Evolutionary conservation across 306 rosid genomes (phyloP), one percentile per base, ranked within the genome.

Genomic region (Argentina anserina): DNA sequence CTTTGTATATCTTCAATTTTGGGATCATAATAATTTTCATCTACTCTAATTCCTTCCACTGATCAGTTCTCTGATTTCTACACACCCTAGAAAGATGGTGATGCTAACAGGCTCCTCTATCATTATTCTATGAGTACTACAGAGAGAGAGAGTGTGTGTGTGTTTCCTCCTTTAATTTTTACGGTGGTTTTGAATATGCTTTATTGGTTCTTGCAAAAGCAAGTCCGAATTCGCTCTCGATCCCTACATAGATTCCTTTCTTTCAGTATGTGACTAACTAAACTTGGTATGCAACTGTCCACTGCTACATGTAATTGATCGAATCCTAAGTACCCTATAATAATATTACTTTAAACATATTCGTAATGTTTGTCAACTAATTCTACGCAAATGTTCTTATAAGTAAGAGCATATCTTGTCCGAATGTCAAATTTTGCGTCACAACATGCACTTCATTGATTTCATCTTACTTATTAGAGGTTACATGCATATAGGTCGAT

Each of bases 131-230:
- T 62, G 67, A 62, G 43, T 62, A 62, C 28, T 36, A 33, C 42
- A 53, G 62, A 56, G 62, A 25, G 60, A 26, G 34, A 56, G 62
- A 23, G 34, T 6, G 33, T 11, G 5, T 9, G 45, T 25, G 4
- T 18, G 60, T 12, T 58, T 60, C 9, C 41, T 29, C 40, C 37
- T 36, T 28, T 42, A 9, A 37, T 59, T 75, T 73, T 69, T 70
- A 49, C 63, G 77, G 74, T 77, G 80, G 66, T 56, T 37, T 56
- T 58, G 76, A 59, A 72, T 26, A 75, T 81, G 85, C 91, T 87
- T 87, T 87, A 80, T 85, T 79, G 89, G 81, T 87, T 72, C 64
- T 85, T 58, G 83, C 83, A 81, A 87, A 87, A 87, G 89, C 80
- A 78, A 85, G 74, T 76, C 87, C 82, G 61, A 79, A 77, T 74